Base-by-base conservation (phyloP, 2,329 filamentous ascomycete species). In the Decorospora gaudefroyi region DNA sequence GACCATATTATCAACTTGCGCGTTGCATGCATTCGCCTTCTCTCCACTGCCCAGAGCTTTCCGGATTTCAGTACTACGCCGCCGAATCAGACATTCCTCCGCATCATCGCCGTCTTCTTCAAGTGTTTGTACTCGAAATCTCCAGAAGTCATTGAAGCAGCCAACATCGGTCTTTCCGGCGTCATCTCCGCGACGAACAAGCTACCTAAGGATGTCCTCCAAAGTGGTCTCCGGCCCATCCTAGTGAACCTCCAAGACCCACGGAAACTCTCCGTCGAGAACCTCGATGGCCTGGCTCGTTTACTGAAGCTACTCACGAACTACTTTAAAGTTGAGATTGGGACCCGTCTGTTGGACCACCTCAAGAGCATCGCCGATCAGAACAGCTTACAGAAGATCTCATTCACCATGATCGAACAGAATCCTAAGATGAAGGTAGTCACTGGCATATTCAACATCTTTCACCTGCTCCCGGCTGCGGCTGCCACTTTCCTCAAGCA, bases 291-390 rank as follows among this genome's bases (percentile, higher is more conserved):
- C 17, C 76, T 99, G 21, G 91, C 91, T 12, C 84, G 92, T 26
- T 78, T 99, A 1, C 73, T 99, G 48, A 92, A 93, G 53, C 78
- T 99, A 2, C 77, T 99, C 12, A 99, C 92, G 0, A 97, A 93
- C 47, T 99, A 99, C 69, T 99, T 99, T 74, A 99, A 99, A 72
- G 91, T 97, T 1, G 93, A 99, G 67, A 99, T 99, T 40, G 95
- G 93, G 5, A 83, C 89, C 15, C 83, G 93, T 16, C 74, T 99
- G n/a, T 78, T 99, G 7, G 92, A 97, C 53, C 93, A 99, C 61
- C 87, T 96, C 72, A 92, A 92, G 65, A 82, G 86, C 8, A 90
- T 99, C 53, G 91, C 92, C 1, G 90, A 96, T 46, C 81, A 88
- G 2, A 79, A 77, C 37, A 80, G 84, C 10, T 75, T 97, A 55